phyloP scores from a whole-genome alignment of 305 asterid genomes.

The Solanum hybrid region DNA sequence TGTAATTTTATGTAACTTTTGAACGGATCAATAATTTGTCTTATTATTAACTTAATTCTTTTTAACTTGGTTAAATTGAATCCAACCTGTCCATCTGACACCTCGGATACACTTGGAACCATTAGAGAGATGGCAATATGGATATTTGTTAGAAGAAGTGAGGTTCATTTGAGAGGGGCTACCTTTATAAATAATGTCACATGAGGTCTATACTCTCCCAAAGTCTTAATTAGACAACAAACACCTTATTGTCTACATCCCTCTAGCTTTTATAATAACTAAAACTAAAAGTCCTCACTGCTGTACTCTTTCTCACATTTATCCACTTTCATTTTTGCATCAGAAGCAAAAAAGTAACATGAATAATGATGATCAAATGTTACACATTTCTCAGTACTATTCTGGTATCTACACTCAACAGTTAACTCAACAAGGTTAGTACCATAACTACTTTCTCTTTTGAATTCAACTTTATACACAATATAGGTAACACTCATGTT shows the following conservation, averaged over 20 bases:
- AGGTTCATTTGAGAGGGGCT: conserved; percentile 13
- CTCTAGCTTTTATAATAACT: not conserved
- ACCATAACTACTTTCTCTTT: not conserved
- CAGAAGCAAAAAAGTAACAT: conserved; percentile 1
- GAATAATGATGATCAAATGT: conserved; percentile 35
- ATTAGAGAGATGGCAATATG: conserved; percentile 23
- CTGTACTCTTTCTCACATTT: not conserved
- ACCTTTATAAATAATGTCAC: conserved; percentile 33
- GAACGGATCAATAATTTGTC: fast-evolving
- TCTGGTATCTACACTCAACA: conserved; percentile 36
- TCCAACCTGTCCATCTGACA: not conserved
- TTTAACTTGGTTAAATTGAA: not conserved
- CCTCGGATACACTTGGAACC: not conserved
- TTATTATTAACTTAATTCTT: not conserved
- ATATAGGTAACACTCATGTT: not conserved
- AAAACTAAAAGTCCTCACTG: not conserved
- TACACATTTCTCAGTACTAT: conserved; percentile 42
- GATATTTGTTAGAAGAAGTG: conserved; percentile 13
- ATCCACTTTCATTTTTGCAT: conserved; percentile 1
- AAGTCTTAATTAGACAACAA: conserved; percentile 11
- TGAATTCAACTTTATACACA: not conserved
- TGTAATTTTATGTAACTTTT: not conserved
- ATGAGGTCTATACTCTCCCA: not conserved
- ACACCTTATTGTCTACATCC: conserved; percentile 7
- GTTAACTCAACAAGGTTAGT: conserved; percentile 38